A percentile compares a stretch with the other conserved stretches of the same genome.
Evolutionary conservation across 1,139 yeast species (phyloP).

Genomic region (Pichiaceae sp.): DNA sequence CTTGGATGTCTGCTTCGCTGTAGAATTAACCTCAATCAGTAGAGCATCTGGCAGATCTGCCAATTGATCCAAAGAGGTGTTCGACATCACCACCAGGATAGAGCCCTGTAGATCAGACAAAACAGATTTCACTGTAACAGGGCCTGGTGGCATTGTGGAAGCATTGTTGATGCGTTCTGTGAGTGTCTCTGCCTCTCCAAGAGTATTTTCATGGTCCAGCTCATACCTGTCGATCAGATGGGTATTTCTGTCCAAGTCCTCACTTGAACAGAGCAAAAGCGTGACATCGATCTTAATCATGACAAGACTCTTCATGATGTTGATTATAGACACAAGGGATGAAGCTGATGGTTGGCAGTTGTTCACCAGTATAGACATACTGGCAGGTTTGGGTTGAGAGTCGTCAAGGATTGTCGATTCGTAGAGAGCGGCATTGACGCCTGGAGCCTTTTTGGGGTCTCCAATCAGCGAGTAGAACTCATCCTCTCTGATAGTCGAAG

Average conservation of each 20-base stretch:
- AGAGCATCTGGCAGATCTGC: constrained; percentile 13
- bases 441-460: background rate
- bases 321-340: constrained; percentile 21
- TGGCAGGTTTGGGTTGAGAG: constrained; percentile 16
- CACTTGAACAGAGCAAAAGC: constrained; percentile 16
- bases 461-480: constrained; percentile 14
- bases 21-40: constrained; percentile 18
- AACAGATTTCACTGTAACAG: no score
- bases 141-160: no score
- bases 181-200: constrained; percentile 1
- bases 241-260: constrained; percentile 8
- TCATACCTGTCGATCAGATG: constrained; percentile 7
- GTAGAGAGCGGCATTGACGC: constrained; percentile 11
- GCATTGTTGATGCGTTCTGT: background rate
- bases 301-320: constrained; percentile 24
- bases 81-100: constrained; percentile 15
- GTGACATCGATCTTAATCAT: constrained; percentile 21
- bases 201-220: constrained; percentile 2
- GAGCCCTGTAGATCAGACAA: background rate
- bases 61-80: constrained; percentile 13
- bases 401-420: constrained; percentile 17
- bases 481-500: constrained; percentile 22
- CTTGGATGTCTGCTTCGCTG: constrained; percentile 9
- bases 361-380: constrained; percentile 23
- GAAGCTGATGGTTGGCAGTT: constrained; percentile 15